These are phyloP conservation scores for Capronia coronata DNA, from an alignment of 2,329 filamentous ascomycete species.

Conservation along the genomic window DNA sequence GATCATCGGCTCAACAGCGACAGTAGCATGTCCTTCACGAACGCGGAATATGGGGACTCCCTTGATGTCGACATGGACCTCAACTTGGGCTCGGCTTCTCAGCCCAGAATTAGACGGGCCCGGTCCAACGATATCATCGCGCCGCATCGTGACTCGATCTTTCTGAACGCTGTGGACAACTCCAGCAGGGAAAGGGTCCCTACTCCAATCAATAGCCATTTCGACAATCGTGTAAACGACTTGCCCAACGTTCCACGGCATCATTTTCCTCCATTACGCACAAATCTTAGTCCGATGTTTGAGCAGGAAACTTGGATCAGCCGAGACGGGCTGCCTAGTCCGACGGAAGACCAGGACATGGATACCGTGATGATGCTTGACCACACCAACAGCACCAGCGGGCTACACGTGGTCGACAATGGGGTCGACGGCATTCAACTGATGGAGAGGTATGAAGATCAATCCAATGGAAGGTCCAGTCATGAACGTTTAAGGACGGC, in stretches of 20 bases:
- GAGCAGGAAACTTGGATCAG: constrained; percentile 27
- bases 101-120: constrained; percentile 19
- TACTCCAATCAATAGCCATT: constrained; percentile 25
- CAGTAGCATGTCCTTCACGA: constrained; percentile 13
- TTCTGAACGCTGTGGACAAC: constrained; percentile 11
- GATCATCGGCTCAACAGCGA: constrained; percentile 9
- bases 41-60: constrained; percentile 4
- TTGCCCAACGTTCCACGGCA: constrained; percentile 21
- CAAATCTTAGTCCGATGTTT: constrained; percentile 27
- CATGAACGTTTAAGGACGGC: constrained; percentile 18
- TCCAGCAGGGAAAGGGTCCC: constrained; percentile 24
- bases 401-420: constrained; percentile 7
- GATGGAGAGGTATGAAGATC: constrained; percentile 4
- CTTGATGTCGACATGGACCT: constrained; percentile 17
- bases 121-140: constrained; percentile 28
- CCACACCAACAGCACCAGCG: constrained; percentile 8
- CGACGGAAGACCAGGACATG: constrained; percentile 21
- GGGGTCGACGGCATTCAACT: background rate
- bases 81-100: constrained; percentile 2
- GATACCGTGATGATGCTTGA: constrained; percentile 23
- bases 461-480: constrained; percentile 13
- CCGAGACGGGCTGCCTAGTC: constrained; percentile 24
- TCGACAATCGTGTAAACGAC: constrained; percentile 21
- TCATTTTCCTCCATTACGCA: constrained; percentile 23
- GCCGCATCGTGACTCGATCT: constrained; percentile 15